Percentiles rank a stretch among this genome's conserved stretches.
Conservation (phyloP, 2,329 filamentous ascomycete genomes). For the Stagonosporopsis cucurbitacearum region DNA sequence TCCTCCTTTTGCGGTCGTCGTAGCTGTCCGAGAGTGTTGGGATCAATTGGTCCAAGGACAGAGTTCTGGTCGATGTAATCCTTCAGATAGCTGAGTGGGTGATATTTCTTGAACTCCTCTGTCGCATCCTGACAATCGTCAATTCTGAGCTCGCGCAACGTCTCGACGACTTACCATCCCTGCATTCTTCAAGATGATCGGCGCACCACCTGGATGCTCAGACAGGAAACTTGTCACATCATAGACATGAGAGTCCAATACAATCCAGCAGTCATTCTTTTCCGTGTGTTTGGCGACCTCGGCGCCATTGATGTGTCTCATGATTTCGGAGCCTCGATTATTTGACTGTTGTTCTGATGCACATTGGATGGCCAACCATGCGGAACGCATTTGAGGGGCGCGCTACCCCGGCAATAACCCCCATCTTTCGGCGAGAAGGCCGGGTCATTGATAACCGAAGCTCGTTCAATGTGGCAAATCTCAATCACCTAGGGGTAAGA, state of each 20-base stretch:
- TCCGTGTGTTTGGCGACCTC: slow-evolving; percentile 44
- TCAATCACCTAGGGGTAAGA: too few relatives aligned
- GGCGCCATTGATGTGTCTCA: slow-evolving; percentile 39
- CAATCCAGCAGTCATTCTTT: slow-evolving; percentile 64
- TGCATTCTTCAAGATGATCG: slow-evolving; percentile 47
- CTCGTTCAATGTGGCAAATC: slow-evolving; percentile 22
- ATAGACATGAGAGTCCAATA: slow-evolving; percentile 71
- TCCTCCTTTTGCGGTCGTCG: slow-evolving; percentile 31
- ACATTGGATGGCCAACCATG: slow-evolving; percentile 24
- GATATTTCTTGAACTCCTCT: slow-evolving; percentile 45
- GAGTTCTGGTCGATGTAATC: slow-evolving; percentile 38
- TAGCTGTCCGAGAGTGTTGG: slow-evolving; percentile 41
- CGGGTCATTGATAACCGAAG: slow-evolving; percentile 23
- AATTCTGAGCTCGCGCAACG: slow-evolving; percentile 1
- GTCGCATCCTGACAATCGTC: slow-evolving; percentile 39
- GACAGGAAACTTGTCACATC: slow-evolving; percentile 69
- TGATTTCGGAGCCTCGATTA: slow-evolving; percentile 6
- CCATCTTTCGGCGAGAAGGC: slow-evolving; percentile 29
- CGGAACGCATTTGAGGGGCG: slow-evolving; percentile 32
- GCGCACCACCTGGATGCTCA: slow-evolving; percentile 67
- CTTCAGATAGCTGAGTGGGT: slow-evolving; percentile 40
- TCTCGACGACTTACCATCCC: slow-evolving; percentile 50
- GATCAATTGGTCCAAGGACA: slow-evolving; percentile 38
- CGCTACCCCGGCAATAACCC: slow-evolving; percentile 27
- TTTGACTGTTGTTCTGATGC: slow-evolving; percentile 4